Percentiles rank a stretch among this genome's conserved stretches.
These are phyloP conservation scores for Botrytis elliptica DNA, from an alignment of 2,329 filamentous ascomycete genomes.

Conservation along the genomic window DNA sequence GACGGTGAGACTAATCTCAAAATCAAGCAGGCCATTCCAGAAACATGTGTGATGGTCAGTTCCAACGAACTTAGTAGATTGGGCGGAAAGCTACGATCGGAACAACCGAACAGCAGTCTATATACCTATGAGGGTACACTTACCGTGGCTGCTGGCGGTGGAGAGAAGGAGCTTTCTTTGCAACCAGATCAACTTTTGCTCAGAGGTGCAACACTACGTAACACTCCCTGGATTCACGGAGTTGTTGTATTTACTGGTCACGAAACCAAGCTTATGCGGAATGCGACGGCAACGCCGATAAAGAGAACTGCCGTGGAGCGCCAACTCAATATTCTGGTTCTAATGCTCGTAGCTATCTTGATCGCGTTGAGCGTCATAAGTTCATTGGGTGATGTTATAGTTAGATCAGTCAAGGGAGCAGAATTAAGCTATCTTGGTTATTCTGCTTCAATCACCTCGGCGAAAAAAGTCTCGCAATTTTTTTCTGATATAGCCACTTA, in stretches of 20 bases:
- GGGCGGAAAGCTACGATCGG: constrained; percentile 83
- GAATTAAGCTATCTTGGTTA: constrained; percentile 74
- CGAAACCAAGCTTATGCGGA: constrained; percentile 98
- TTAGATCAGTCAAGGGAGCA: constrained; percentile 61
- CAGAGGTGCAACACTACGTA: constrained; percentile 87
- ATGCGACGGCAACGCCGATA: constrained; percentile 94
- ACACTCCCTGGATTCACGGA: constrained; percentile 96
- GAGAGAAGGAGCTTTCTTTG: constrained; percentile 87
- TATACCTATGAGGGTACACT: constrained; percentile 98
- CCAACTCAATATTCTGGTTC: constrained; percentile 88
- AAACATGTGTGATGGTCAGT: constrained; percentile 85
- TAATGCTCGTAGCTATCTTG: constrained; percentile 84
- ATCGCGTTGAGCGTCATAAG: constrained; percentile 82
- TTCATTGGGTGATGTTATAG: constrained; percentile 85
- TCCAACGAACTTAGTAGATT: constrained; percentile 81
- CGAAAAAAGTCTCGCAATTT: constrained; percentile 69
- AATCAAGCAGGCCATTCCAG: constrained; percentile 95
- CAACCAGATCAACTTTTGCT: constrained; percentile 91
- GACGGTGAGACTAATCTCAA: constrained; percentile 98
- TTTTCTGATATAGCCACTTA: constrained; percentile 95
- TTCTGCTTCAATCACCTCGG: constrained; percentile 54
- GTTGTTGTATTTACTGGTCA: constrained; percentile 96
- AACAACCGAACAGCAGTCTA: constrained; percentile 96
- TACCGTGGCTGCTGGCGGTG: constrained; percentile 84
- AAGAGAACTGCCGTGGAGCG: constrained; percentile 95